phyloP scores from a whole-genome alignment of 2,329 filamentous ascomycete species.

The Aspergillus sergii region DNA sequence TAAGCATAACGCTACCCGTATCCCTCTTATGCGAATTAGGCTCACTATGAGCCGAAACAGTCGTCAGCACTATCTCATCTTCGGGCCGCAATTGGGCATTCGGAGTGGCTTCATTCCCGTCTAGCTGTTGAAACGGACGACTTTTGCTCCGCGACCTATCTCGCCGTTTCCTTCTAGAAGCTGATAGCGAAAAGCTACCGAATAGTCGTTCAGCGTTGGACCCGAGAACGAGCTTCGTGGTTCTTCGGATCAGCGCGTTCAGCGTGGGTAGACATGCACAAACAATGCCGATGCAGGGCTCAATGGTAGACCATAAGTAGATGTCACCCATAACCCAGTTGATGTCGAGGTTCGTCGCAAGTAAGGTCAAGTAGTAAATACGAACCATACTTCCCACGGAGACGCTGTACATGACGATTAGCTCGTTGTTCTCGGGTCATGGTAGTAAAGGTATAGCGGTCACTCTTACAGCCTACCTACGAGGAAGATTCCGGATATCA shows the following conservation, averaged over 20 bases:
- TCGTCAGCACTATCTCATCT: background rate
- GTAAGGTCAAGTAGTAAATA: background rate
- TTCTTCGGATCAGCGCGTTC: background rate
- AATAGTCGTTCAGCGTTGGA: background rate
- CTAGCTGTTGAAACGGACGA: background rate
- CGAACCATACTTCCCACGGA: background rate
- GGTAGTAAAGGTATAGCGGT: background rate
- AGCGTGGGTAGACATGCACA: slow-evolving; percentile 3
- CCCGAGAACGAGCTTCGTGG: background rate
- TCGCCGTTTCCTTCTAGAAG: background rate
- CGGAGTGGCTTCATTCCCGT: background rate
- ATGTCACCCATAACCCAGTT: background rate
- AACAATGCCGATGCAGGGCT: background rate
- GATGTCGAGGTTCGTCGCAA: background rate
- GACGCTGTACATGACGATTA: background rate
- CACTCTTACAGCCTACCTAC: background rate
- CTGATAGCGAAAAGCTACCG: background rate
- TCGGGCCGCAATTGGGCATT: background rate
- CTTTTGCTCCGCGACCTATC: background rate
- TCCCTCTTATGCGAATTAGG: background rate
- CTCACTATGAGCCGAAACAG: background rate
- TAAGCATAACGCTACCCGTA: background rate
- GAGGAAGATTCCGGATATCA: background rate
- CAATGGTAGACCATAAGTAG: background rate
- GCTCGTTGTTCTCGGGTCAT: background rate